phyloP scores from a whole-genome alignment of 106 monocot genomes.

The Xerophyta viscosa region DNA sequence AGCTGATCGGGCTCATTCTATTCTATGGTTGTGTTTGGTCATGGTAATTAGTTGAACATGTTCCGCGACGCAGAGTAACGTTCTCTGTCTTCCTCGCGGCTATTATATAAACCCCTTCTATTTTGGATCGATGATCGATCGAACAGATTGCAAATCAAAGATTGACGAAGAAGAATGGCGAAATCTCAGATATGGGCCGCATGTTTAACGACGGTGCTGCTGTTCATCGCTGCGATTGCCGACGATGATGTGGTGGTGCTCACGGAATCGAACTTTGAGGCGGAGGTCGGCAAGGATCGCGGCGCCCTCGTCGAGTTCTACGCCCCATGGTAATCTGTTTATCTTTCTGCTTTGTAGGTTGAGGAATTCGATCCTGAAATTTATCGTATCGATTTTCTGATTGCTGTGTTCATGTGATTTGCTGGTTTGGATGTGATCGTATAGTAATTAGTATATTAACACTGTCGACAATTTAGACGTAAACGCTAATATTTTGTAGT shows the following conservation, averaged over 20 bases:
- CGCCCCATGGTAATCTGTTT: slow-evolving; percentile 68
- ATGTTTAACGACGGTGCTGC: slow-evolving; percentile 17
- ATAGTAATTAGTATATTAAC: no score
- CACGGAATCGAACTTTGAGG: slow-evolving; percentile 80
- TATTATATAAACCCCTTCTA: no score
- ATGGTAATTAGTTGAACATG: no score
- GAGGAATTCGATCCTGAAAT: neutral
- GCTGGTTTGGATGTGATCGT: neutral
- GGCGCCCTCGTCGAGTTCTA: slow-evolving; percentile 99
- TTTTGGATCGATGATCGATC: neutral
- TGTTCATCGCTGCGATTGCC: slow-evolving; percentile 22
- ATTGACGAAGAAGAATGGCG: slow-evolving; percentile 11
- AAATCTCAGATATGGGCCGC: slow-evolving; percentile 25
- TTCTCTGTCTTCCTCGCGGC: no score
- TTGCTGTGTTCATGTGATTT: neutral
- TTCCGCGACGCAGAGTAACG: no score
- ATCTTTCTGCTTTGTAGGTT: neutral
- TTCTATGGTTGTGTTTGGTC: no score
- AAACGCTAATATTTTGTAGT: no score
- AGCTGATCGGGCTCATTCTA: no score
- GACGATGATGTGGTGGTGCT: slow-evolving; percentile 68
- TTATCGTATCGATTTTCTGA: neutral
- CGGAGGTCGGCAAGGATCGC: slow-evolving; percentile 89
- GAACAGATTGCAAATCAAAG: neutral
- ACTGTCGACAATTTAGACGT: no score